These are phyloP conservation scores for Deakozyma indianensis DNA, from an alignment of 805 yeast genomes.

Conservation along the genomic window DNA sequence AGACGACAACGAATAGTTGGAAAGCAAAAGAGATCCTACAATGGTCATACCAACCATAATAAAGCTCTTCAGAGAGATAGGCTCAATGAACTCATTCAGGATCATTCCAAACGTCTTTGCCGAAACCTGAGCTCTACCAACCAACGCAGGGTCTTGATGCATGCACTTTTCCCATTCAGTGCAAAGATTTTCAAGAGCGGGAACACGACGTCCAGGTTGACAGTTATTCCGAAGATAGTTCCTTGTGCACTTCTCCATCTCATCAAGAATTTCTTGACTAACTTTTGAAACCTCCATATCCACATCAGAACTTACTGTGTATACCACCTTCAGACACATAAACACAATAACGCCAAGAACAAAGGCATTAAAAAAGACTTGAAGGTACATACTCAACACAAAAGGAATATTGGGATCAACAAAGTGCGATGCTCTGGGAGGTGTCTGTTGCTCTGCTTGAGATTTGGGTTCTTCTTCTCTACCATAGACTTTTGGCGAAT, in stretches of 20 bases:
- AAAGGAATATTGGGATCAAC: conserved; percentile 28
- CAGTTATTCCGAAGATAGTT: conserved; percentile 66
- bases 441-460: not conserved
- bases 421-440: not conserved
- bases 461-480: not conserved
- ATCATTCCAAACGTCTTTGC: conserved; percentile 79
- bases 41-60: conserved; percentile 18
- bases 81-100: conserved; percentile 57
- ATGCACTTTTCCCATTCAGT: conserved; percentile 68
- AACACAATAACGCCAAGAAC: conserved; percentile 38
- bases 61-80: conserved; percentile 58
- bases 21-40: conserved; percentile 17
- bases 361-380: conserved; percentile 41
- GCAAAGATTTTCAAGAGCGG: conserved; percentile 61
- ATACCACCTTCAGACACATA: conserved; percentile 34
- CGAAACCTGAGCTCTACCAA: conserved; percentile 56
- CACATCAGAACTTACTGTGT: conserved; percentile 54
- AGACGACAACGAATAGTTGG: conserved; percentile 9
- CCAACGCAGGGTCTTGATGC: conserved; percentile 55
- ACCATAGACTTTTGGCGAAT: not conserved
- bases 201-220: conserved; percentile 45
- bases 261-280: conserved; percentile 43
- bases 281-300: conserved; percentile 52
- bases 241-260: conserved; percentile 53
- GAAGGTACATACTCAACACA: conserved; percentile 47